A percentile compares a stretch with the other conserved stretches of the same genome.
phyloP scores from a whole-genome alignment of 176 grass and related monocot species.

The Urochloa ruziziensis region DNA sequence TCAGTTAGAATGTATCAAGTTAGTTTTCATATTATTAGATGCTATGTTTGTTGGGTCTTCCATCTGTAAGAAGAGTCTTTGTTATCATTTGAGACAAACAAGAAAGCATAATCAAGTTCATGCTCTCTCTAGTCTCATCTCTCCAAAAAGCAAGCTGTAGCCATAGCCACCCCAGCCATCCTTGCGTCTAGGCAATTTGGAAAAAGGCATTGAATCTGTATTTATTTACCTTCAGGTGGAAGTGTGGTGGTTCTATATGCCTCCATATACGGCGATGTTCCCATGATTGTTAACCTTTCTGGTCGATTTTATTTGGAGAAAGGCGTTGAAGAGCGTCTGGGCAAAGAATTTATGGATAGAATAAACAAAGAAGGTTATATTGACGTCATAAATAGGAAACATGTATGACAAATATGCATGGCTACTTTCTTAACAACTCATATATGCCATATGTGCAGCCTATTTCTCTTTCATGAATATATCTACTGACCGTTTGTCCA shows the following conservation, averaged over 20 bases:
- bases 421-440: background rate
- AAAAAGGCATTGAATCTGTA: background rate
- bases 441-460: background rate
- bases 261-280: conserved; percentile 68
- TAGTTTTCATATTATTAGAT: background rate
- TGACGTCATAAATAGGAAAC: conserved; percentile 40
- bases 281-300: conserved; percentile 70
- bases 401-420: background rate
- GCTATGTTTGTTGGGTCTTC: no score
- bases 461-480: background rate
- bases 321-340: conserved; percentile 77
- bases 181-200: background rate
- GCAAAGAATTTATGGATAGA: conserved; percentile 67
- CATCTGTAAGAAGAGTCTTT: no score
- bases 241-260: conserved; percentile 88
- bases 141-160: background rate
- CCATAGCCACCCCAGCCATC: background rate
- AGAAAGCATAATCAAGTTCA: background rate
- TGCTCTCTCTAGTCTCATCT: background rate
- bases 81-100: background rate
- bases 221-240: conserved; percentile 56
- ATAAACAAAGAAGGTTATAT: conserved; percentile 81
- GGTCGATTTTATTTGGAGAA: conserved; percentile 74
- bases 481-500: background rate
- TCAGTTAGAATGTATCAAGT: background rate